Evolutionary conservation across 179 eudicot genomes (phyloP), one percentile per base, ranked within the genome.

Genomic region (Silene coronaria): DNA sequence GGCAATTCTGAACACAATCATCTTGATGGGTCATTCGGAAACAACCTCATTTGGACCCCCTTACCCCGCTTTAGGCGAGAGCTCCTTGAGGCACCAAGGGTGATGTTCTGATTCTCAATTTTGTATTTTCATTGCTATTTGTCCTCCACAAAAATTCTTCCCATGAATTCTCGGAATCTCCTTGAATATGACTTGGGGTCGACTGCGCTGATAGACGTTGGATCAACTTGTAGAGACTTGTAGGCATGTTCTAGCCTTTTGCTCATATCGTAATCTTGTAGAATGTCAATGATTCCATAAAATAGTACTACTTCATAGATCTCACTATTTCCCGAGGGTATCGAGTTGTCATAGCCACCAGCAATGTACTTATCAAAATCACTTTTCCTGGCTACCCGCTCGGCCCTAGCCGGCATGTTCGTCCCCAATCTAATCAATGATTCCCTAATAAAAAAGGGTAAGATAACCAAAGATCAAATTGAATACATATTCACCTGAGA

Each of bases 381-480:
- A 8, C 96, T 90, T 81, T 83, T 84, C 63, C 91, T 82, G 24
- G 85, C 89, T 68, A 89, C 74, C 76, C 84, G 75, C 77, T 95
- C 97, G 23, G 96, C 99, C 72, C 88, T 91, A 32, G 91, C 97
- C n/a, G 97, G 99, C 99, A 90, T 92, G 85, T 90, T 89, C 21
- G 91, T 91, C 34, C 99, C 99, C 72, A 95, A 85, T 48, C 89
- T 84, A 71, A 92, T 86, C 82, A 85, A 81, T 2, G 93, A 89
- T 79, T 88, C 90, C 89, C 99, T 92, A 89, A 53, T 71, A 38
- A 46, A 51, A 27, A 28, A 4, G 51, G 28, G 34, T 67, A 42
- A 9, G 58, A 9, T 5, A 4, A 9, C 28, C 65, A 22, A 77
- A 5, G 7, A 59, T 4, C 11, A 38, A 21, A 4, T 0, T 3